phyloP scores from a whole-genome alignment of 768 basidiomycete species.

The Phanerodontia chrysosporium region DNA sequence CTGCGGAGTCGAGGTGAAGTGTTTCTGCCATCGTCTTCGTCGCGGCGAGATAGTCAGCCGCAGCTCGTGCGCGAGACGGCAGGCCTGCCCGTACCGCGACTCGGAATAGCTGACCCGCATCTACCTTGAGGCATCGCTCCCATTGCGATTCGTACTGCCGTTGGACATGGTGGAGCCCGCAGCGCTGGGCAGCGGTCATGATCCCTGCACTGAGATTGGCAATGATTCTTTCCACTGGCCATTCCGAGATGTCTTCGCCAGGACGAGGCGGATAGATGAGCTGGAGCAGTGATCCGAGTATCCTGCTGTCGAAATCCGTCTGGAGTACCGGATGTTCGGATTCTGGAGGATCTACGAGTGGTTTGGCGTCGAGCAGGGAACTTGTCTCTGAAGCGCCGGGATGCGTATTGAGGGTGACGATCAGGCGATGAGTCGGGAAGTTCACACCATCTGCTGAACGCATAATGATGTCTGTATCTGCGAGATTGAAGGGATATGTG shows the following conservation, averaged over 20 bases:
- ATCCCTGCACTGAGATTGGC: background rate
- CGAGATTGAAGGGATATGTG: background rate
- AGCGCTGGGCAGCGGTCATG: background rate
- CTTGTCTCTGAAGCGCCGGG: background rate
- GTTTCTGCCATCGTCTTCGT: background rate
- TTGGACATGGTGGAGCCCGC: background rate
- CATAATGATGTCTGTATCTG: constrained; percentile 10
- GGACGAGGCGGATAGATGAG: constrained; percentile 1
- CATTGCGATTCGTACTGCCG: background rate
- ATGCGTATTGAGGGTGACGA: constrained; percentile 2
- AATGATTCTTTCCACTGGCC: background rate
- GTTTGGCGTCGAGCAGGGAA: background rate
- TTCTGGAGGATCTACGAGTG: background rate
- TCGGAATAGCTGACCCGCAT: background rate
- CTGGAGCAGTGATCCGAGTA: background rate
- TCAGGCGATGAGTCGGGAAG: constrained; percentile 12
- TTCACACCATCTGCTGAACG: constrained; percentile 13
- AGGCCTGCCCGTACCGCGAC: background rate
- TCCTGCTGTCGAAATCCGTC: background rate
- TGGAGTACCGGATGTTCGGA: background rate
- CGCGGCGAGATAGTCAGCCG: background rate
- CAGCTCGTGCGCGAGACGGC: background rate
- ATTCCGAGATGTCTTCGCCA: background rate
- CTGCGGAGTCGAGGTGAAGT: background rate
- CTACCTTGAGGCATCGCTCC: background rate